A percentile compares a stretch with the other conserved stretches of the same genome.
Conservation (phyloP, 768 basidiomycete genomes). For the Boletus subcaerulescens region DNA sequence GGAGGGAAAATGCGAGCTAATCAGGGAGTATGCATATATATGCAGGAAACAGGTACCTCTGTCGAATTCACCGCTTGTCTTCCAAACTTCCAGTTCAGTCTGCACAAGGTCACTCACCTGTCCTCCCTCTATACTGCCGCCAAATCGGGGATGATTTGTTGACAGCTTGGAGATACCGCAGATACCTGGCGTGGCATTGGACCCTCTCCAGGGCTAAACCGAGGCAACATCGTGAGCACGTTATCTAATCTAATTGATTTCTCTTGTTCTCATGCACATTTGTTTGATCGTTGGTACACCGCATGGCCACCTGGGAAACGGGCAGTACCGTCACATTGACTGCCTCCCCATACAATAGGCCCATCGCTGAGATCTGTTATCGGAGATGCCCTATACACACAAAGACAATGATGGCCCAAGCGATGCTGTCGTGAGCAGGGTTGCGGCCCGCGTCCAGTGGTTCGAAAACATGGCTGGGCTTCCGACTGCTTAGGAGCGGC, state of each 20-base stretch:
- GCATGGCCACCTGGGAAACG: constrained; percentile 47
- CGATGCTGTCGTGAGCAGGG: constrained; percentile 66
- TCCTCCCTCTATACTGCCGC: constrained; percentile 31
- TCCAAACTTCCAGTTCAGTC: constrained; percentile 70
- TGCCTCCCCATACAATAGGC: constrained; percentile 66
- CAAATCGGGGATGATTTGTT: constrained; percentile 43
- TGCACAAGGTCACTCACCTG: constrained; percentile 58
- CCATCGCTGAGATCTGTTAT: constrained; percentile 70
- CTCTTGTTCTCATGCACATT: constrained; percentile 19
- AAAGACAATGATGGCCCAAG: constrained; percentile 52
- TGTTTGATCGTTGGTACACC: constrained; percentile 32
- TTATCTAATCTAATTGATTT: constrained; percentile 14
- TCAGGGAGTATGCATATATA: too few relatives aligned
- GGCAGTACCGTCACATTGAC: constrained; percentile 47
- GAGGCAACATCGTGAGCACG: constrained; percentile 76
- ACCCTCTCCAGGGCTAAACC: constrained; percentile 41
- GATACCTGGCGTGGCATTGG: too few relatives aligned
- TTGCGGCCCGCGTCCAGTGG: constrained; percentile 65
- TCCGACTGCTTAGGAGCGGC: constrained; percentile 13
- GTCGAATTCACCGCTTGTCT: constrained; percentile 68
- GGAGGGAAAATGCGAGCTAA: too few relatives aligned
- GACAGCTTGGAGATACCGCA: too few relatives aligned
- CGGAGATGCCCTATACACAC: constrained; percentile 63
- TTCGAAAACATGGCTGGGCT: constrained; percentile 71
- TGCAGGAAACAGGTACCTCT: constrained; percentile 45